phyloP scores from a whole-genome alignment of 2,329 filamentous ascomycete genomes.

The Drechslerella coelobrocha region DNA sequence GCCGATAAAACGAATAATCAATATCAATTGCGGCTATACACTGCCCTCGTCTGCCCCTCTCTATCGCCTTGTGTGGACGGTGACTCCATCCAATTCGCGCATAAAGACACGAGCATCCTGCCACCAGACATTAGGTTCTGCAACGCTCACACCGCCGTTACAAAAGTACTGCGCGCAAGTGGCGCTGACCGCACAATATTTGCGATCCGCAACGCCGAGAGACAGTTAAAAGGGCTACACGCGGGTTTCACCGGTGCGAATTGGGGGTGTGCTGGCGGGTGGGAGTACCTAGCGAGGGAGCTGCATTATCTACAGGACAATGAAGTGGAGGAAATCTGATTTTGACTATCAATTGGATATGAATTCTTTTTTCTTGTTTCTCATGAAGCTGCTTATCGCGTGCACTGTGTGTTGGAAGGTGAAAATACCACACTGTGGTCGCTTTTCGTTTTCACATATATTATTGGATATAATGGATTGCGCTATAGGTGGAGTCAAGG shows the following conservation, averaged over 20 bases:
- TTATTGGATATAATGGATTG: no score
- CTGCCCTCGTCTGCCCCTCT: background rate
- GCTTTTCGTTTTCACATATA: no score
- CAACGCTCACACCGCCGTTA: background rate
- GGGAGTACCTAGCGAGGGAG: background rate
- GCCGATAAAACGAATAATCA: background rate
- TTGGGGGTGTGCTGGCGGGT: background rate
- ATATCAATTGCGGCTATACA: background rate
- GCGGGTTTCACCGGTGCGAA: background rate
- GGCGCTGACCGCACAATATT: background rate
- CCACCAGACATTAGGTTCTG: background rate
- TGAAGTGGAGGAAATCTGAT: background rate
- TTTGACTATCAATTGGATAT: background rate
- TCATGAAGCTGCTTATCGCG: background rate
- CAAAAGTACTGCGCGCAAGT: background rate
- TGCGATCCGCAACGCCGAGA: background rate
- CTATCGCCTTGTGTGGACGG: background rate
- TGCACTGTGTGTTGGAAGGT: no score
- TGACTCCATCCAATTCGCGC: background rate
- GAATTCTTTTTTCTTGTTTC: no score
- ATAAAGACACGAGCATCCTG: background rate
- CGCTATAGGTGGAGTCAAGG: no score
- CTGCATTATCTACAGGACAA: background rate
- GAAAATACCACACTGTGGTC: no score
- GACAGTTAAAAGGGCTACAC: background rate